A percentile compares a stretch with the other conserved stretches of the same genome.
These are phyloP conservation scores for Candida ovalis DNA, from an alignment of 805 yeast genomes.

Conservation along the genomic window DNA sequence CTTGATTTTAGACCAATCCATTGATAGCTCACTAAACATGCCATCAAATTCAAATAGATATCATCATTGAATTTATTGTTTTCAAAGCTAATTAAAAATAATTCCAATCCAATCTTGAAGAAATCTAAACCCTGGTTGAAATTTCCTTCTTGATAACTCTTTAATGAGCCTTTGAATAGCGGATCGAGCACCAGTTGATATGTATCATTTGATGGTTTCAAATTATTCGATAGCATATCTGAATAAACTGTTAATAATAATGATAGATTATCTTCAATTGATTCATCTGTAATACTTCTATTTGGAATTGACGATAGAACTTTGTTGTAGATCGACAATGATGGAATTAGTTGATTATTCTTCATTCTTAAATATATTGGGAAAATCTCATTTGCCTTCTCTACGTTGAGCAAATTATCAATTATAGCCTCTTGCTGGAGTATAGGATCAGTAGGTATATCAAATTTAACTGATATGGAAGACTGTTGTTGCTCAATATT, in stretches of 20 bases:
- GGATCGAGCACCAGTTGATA: constrained; percentile 49
- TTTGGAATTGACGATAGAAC: constrained; percentile 51
- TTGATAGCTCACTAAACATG: constrained; percentile 26
- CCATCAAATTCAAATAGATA: constrained; percentile 21
- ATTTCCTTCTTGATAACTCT: constrained; percentile 35
- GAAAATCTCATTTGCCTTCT: constrained; percentile 32
- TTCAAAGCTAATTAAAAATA: constrained; percentile 30
- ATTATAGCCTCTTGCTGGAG: constrained; percentile 20
- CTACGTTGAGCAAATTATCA: constrained; percentile 16
- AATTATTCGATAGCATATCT: constrained; percentile 49
- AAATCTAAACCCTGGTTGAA: constrained; percentile 41
- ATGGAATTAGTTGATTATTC: constrained; percentile 40
- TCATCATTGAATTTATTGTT: constrained; percentile 15
- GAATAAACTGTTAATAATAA: constrained; percentile 64
- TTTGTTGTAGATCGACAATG: constrained; percentile 47
- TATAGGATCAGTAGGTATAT: constrained; percentile 6
- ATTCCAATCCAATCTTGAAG: constrained; percentile 48
- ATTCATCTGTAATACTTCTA: constrained; percentile 48
- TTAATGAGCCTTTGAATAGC: constrained; percentile 46
- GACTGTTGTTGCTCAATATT: background rate
- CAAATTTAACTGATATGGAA: background rate
- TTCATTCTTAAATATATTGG: constrained; percentile 31
- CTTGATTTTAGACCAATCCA: constrained; percentile 15
- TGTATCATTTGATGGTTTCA: constrained; percentile 55
- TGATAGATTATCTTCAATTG: constrained; percentile 58